Percentiles rank a stretch among this genome's conserved stretches.
These are phyloP conservation scores for Ramalina intermedia DNA, from an alignment of 495 filamentous ascomycete genomes.

Conservation along the genomic window DNA sequence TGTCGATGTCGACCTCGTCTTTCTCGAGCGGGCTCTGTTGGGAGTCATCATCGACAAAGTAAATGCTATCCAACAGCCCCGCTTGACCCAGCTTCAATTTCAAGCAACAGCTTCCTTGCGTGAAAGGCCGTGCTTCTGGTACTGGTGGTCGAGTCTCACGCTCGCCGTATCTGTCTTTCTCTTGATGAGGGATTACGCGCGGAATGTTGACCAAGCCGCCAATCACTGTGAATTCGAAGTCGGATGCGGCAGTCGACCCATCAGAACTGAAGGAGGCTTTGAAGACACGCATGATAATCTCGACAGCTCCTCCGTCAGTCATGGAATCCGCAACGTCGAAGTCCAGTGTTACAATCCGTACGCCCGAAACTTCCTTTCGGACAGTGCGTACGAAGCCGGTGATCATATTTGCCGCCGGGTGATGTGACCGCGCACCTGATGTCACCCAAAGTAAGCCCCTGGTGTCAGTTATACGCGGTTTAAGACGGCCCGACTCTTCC, in stretches of 20 bases:
- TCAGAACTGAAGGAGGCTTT: too few species aligned
- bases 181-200: too few species aligned
- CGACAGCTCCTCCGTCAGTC: too few species aligned
- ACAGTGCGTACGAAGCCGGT: conserved; percentile 3
- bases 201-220: too few species aligned
- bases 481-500: neutral
- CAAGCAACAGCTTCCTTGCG: conserved; percentile 20
- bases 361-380: conserved; percentile 3
- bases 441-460: conserved; percentile 8
- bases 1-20: conserved; percentile 25
- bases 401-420: conserved; percentile 2
- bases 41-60: conserved; percentile 32
- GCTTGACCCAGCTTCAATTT: conserved; percentile 25
- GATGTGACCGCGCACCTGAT: neutral
- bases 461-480: neutral
- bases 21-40: conserved; percentile 19
- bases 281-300: too few species aligned
- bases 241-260: too few species aligned
- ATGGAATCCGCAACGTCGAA: neutral
- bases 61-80: conserved; percentile 37
- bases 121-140: conserved; percentile 12
- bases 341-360: conserved; percentile 5
- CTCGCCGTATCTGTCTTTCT: too few species aligned
- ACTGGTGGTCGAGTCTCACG: neutral
- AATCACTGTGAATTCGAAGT: too few species aligned